Conservation (phyloP, 106 monocot species). For the Vanilla planifolia region DNA sequence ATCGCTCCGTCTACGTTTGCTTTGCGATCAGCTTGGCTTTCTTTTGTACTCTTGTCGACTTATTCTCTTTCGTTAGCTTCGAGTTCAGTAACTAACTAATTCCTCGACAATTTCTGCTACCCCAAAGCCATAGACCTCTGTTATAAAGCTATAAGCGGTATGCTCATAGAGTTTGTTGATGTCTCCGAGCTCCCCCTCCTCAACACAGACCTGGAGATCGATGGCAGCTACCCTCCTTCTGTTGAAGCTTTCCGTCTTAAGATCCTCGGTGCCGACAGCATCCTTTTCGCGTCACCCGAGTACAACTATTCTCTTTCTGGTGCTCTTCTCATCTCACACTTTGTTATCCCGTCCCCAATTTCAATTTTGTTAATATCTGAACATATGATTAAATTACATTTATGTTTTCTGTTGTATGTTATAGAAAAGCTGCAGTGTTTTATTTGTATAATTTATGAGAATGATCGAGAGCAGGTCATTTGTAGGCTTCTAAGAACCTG, state of each 20-base stretch:
- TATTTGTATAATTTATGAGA: no score
- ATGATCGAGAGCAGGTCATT: no score
- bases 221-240: conserved; percentile 23
- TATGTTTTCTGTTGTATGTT: no score
- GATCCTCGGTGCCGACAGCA: conserved; percentile 35
- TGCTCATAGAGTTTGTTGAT: conserved; percentile 32
- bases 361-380: no score
- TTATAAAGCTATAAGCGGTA: conserved; percentile 24
- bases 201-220: conserved; percentile 52
- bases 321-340: background rate
- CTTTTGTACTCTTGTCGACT: no score
- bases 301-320: conserved; percentile 50
- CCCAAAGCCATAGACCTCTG: conserved; percentile 33
- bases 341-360: no score
- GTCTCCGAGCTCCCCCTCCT: conserved; percentile 35
- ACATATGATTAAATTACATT: no score
- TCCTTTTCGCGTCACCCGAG: conserved; percentile 55
- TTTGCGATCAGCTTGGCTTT: no score
- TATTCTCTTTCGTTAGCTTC: no score
- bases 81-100: no score
- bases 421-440: no score
- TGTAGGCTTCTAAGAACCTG: no score
- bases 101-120: background rate
- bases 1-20: background rate
- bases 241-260: conserved; percentile 37